Evolutionary conservation across 768 basidiomycete genomes (phyloP).

Genomic region (Suillus placidus): DNA sequence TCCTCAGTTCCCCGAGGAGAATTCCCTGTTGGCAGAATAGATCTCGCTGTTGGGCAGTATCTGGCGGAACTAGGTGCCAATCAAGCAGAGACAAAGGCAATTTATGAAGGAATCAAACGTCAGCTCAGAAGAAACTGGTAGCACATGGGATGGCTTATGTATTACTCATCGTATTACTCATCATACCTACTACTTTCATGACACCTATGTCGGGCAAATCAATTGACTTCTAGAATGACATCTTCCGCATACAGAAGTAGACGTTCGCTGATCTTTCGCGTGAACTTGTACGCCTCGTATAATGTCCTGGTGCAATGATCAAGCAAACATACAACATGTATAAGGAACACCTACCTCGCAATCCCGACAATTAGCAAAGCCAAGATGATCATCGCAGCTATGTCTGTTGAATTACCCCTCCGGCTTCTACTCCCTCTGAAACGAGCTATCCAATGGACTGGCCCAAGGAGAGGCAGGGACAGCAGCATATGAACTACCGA

Average conservation of each 20-base stretch:
- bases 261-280: conserved; percentile 59
- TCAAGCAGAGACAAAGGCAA: conserved; percentile 59
- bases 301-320: conserved; percentile 53
- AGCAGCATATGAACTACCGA: conserved; percentile 74
- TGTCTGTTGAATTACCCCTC: conserved; percentile 59
- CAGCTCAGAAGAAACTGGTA: conserved; percentile 75
- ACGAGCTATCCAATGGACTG: conserved; percentile 71
- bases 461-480: conserved; percentile 63
- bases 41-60: conserved; percentile 74
- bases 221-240: conserved; percentile 76
- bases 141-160: conserved; percentile 11
- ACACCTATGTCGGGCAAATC: conserved; percentile 17
- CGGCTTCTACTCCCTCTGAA: conserved; percentile 57
- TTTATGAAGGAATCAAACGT: conserved; percentile 73
- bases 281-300: conserved; percentile 68
- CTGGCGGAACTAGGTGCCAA: conserved; percentile 66
- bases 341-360: conserved; percentile 49
- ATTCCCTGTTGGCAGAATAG: conserved; percentile 79
- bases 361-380: conserved; percentile 63
- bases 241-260: conserved; percentile 74
- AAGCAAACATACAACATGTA: conserved; percentile 12
- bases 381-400: conserved; percentile 68
- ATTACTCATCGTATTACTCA: background rate
- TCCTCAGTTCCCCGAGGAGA: conserved; percentile 62
- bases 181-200: background rate